Evolutionary conservation across 192 early-diverging fungal genomes (phyloP), one percentile per base, ranked within the genome.

Genomic region (Coemansia sp.): DNA sequence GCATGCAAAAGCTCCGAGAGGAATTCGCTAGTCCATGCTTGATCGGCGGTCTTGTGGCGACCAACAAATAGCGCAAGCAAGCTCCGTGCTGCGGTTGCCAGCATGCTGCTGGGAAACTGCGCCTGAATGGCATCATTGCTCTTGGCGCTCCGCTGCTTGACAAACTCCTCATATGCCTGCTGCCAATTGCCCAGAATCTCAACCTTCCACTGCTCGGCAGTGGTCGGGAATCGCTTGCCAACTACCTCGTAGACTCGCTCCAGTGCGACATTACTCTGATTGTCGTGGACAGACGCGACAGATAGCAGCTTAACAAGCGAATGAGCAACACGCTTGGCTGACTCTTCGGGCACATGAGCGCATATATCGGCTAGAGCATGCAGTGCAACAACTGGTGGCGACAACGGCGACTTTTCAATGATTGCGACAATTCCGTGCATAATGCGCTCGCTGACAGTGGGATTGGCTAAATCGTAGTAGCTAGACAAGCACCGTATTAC

Each of bases 51-150:
- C 49, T 53, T 21, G 57, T 51, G 57, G 43, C 51, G 53, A 1
- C 72, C 72, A 25, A 31, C 36, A 33, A 41, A 59, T 27, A 76
- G 52, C 40, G 65, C 61, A 31, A 65, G 51, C 8, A 76, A 51
- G 41, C 61, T 55, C 57, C 56, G 63, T 4, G 65, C 61, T 5
- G 56, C 59, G 40, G 39, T 63, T 26, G 49, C 33, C 27, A 76
- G 43, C 21, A 26, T 43, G 33, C 33, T 46, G 17, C 22, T 53
- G 15, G 72, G 72, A 54, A 60, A 61, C 45, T 53, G 65, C 18
- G 53, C 42, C 58, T 68, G 65, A n/a, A 60, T 53, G 5, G 56
- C 53, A 10, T 53, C 48, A 49, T 45, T 58, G 57, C 32, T 51
- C 21, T 45, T 53, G 27, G 49, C 36, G 26, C 35, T 42, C 11